A percentile compares a stretch with the other conserved stretches of the same genome.
phyloP scores from a whole-genome alignment of 805 yeast genomes.

The Teunomyces aglyptinius region DNA sequence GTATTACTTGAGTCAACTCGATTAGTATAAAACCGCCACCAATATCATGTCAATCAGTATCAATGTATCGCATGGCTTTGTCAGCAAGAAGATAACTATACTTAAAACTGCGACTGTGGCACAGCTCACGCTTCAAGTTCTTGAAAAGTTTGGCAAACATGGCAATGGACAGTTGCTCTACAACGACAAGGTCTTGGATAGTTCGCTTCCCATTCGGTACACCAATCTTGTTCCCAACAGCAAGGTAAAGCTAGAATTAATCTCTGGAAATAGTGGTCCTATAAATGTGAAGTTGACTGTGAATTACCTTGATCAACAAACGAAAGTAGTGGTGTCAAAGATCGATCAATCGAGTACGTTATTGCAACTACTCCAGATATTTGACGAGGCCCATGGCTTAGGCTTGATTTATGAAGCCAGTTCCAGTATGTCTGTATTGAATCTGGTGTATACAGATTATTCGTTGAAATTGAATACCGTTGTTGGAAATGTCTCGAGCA shows the following conservation, averaged over 20 bases:
- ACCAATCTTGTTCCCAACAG: conserved; percentile 34
- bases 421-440: background rate
- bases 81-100: conserved; percentile 28
- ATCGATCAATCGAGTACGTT: conserved; percentile 13
- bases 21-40: background rate
- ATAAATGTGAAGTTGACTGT: conserved; percentile 18
- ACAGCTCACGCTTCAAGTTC: conserved; percentile 21
- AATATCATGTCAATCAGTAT: conserved; percentile 24
- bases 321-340: conserved; percentile 9
- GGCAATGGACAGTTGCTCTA: conserved; percentile 24
- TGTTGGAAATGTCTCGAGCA: conserved; percentile 19
- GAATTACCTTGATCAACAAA: conserved; percentile 4
- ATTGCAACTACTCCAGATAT: conserved; percentile 18
- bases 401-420: conserved; percentile 5
- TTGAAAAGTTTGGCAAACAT: conserved; percentile 26
- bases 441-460: background rate
- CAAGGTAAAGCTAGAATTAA: conserved; percentile 23
- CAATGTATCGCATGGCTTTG: conserved; percentile 14
- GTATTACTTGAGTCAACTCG: background rate
- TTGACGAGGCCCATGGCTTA: conserved; percentile 16
- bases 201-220: conserved; percentile 30
- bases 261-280: background rate
- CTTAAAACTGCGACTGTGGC: conserved; percentile 24
- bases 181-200: conserved; percentile 31
- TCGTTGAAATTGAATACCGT: conserved; percentile 14